These are phyloP conservation scores for Naganishia kalamii DNA, from an alignment of 768 basidiomycete species.

Conservation along the genomic window DNA sequence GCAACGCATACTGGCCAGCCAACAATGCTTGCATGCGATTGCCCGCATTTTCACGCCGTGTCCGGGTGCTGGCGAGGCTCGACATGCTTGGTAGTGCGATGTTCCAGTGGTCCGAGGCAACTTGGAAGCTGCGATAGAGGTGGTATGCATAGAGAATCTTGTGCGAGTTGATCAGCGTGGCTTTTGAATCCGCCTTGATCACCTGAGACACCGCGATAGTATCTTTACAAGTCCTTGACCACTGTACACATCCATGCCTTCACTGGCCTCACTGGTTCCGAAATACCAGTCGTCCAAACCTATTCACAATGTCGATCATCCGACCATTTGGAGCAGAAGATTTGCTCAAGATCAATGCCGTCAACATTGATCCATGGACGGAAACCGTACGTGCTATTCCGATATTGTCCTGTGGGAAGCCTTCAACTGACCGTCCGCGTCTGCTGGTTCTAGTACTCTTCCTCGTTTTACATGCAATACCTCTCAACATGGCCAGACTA, in stretches of 20 bases:
- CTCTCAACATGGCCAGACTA: slow-evolving; percentile 87
- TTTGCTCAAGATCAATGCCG: slow-evolving; percentile 86
- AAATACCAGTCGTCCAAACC: no score
- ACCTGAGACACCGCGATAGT: no score
- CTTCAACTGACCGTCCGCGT: slow-evolving; percentile 24
- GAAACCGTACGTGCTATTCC: slow-evolving; percentile 66
- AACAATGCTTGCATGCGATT: neutral
- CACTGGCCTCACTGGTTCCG: no score
- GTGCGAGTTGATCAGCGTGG: no score
- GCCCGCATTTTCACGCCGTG: neutral
- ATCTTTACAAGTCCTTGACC: no score
- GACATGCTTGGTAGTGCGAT: neutral
- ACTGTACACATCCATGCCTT: no score
- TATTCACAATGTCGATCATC: slow-evolving; percentile 66
- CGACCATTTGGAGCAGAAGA: slow-evolving; percentile 82
- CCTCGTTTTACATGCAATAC: slow-evolving; percentile 81
- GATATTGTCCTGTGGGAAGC: slow-evolving; percentile 32
- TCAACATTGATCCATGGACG: slow-evolving; percentile 94
- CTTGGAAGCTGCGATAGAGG: no score
- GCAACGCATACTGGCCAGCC: slow-evolving; percentile 29
- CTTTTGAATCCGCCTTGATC: no score
- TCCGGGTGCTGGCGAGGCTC: neutral
- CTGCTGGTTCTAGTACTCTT: slow-evolving; percentile 60
- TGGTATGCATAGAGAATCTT: no score
- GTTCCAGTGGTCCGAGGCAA: no score